Evolutionary conservation across 2,329 filamentous ascomycete genomes (phyloP).

Genomic region (Xylaria sp.): DNA sequence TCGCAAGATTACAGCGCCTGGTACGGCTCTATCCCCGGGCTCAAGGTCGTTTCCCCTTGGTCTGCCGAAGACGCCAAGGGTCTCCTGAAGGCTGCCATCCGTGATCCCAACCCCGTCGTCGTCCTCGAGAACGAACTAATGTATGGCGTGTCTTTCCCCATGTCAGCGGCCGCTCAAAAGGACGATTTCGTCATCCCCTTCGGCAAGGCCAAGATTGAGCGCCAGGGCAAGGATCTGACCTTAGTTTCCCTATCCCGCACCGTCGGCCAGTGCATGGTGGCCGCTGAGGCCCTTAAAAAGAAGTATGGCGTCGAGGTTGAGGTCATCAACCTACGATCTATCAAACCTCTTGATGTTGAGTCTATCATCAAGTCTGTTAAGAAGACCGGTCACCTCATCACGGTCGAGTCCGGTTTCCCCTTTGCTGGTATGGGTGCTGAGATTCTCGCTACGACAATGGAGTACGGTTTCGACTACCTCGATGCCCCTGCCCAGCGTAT

Average conservation of each 20-base stretch:
- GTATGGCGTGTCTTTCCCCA: conserved; percentile 94
- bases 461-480: conserved; percentile 98
- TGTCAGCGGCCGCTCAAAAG: conserved; percentile 96
- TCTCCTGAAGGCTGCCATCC: conserved; percentile 95
- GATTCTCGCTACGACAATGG: conserved; percentile 93
- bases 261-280: conserved; percentile 89
- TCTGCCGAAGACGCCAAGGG: conserved; percentile 98
- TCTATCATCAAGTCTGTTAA: conserved; percentile 96
- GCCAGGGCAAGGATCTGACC: conserved; percentile 92
- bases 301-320: conserved; percentile 96
- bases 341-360: conserved; percentile 97
- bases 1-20: conserved; percentile 98
- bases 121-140: conserved; percentile 90
- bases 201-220: conserved; percentile 99
- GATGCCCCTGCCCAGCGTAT: conserved; percentile 92
- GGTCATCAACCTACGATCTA: conserved; percentile 96
- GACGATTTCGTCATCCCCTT: conserved; percentile 97
- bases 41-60: conserved; percentile 97
- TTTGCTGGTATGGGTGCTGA: conserved; percentile 93
- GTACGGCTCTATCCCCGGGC: conserved; percentile 97
- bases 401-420: conserved; percentile 95
- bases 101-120: conserved; percentile 96
- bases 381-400: conserved; percentile 94
- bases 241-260: conserved; percentile 95
- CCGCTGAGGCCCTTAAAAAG: conserved; percentile 91